These are phyloP conservation scores for Cladosporium sp. DNA, from an alignment of 2,329 filamentous ascomycete genomes.

Conservation along the genomic window DNA sequence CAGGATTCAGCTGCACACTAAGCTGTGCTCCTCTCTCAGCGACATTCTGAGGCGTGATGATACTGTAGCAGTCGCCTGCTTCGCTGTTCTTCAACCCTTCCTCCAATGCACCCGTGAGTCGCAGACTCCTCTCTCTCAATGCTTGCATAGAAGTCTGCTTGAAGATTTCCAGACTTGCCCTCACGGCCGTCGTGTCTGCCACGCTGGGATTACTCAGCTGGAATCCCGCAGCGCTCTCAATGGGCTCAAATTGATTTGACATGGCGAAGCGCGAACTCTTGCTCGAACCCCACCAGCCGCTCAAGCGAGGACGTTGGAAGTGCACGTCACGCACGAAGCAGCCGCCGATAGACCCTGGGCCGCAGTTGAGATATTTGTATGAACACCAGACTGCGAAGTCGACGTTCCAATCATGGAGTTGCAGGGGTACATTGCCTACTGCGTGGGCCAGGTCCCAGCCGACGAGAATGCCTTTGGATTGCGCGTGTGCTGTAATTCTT, in stretches of 20 bases:
- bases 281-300: conserved; percentile 85
- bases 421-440: conserved; percentile 74
- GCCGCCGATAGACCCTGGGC: conserved; percentile 75
- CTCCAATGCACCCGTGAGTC: conserved; percentile 74
- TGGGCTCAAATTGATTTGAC: conserved; percentile 75
- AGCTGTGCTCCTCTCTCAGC: conserved; percentile 51
- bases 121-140: conserved; percentile 66
- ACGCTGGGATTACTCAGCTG: conserved; percentile 82
- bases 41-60: conserved; percentile 24
- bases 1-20: conserved; percentile 65
- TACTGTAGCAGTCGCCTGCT: conserved; percentile 23
- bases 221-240: conserved; percentile 72
- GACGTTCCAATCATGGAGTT: conserved; percentile 81
- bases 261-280: conserved; percentile 75
- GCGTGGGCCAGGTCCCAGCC: conserved; percentile 90
- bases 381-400: conserved; percentile 92
- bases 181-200: conserved; percentile 70
- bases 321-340: conserved; percentile 76
- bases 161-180: conserved; percentile 71
- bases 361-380: conserved; percentile 93
- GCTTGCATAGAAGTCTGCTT: conserved; percentile 64
- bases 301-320: conserved; percentile 58
- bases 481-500: conserved; percentile 73
- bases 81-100: conserved; percentile 47
- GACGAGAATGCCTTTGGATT: conserved; percentile 63